phyloP scores from a whole-genome alignment of 2,329 filamentous ascomycete genomes.

The Trichothecium sympodiale region DNA sequence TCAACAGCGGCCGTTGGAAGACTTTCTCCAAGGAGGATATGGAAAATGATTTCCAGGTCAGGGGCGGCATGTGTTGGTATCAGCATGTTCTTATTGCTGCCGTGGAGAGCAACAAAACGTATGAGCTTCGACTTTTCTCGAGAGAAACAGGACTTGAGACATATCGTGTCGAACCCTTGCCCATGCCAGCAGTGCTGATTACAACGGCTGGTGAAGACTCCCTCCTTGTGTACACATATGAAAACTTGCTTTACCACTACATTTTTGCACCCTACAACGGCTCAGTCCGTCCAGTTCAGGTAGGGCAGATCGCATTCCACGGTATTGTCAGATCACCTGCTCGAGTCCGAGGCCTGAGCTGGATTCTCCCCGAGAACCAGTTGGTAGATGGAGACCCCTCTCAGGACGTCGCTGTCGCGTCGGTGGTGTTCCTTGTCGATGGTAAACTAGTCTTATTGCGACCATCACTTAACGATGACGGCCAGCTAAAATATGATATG shows the following conservation, averaged over 20 bases:
- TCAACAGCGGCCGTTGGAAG: slow-evolving; percentile 91
- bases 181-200: slow-evolving; percentile 80
- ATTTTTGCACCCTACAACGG: slow-evolving; percentile 67
- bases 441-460: slow-evolving; percentile 90
- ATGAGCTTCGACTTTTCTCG: slow-evolving; percentile 86
- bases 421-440: slow-evolving; percentile 92
- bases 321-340: slow-evolving; percentile 91
- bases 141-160: slow-evolving; percentile 71
- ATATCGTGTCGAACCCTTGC: slow-evolving; percentile 62
- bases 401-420: slow-evolving; percentile 86
- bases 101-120: slow-evolving; percentile 73
- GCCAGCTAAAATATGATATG: slow-evolving; percentile 96
- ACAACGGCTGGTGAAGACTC: slow-evolving; percentile 89
- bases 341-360: slow-evolving; percentile 84
- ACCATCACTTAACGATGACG: slow-evolving; percentile 70
- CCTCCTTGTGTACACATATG: slow-evolving; percentile 89
- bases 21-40: slow-evolving; percentile 71
- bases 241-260: slow-evolving; percentile 92
- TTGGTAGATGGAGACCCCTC: slow-evolving; percentile 85
- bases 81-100: slow-evolving; percentile 90
- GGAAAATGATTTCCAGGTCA: slow-evolving; percentile 85
- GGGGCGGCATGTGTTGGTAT: slow-evolving; percentile 98
- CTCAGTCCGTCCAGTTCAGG: slow-evolving; percentile 68
- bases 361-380: slow-evolving; percentile 88
- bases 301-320: slow-evolving; percentile 96